Base-by-base conservation (phyloP, 257 asterid species). In the Ilex aquifolium region DNA sequence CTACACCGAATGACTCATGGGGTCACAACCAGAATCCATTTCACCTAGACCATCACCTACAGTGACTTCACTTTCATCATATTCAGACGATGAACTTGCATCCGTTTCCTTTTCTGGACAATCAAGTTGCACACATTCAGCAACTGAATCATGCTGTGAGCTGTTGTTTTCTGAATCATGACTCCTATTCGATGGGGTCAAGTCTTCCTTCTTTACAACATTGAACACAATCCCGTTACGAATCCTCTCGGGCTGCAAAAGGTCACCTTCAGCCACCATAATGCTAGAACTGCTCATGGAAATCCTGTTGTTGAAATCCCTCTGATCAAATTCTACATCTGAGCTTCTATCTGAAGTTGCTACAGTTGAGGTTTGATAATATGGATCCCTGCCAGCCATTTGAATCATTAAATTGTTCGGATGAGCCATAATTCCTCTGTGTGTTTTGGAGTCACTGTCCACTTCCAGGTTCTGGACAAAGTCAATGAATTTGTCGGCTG, bases 191-290 rank as follows among this genome's bases (percentile, higher is more conserved):
- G 95, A 74, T 0, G 98, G 88, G 5, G 96, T 78, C 76, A 91
- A 30, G 39, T 46, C 85, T 17, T 83, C 97, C 67, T 77, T 89
- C 77, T 80, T 87, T 59, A 92, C 97, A 31, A 92, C 86, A 17
- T 85, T 92, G 63, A 92, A 85, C 53, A 89, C 85, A 70, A 92
- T 92, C 14, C 99, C 97, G 13, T 87, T 83, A 40, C 69, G 80
- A n/a, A 80, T 73, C 62, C 91, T 75, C n/a, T 85, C 97, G 0
- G 96, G 82, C 78, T 89, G 99, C 69, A 92, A 65, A 2, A 89
- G 76, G 51, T 89, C 97, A 13, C 99, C 99, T 72, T 92, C 97
- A 0, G 77, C 65, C 31, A 92, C 83, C 76, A 70, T 69, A 46
- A 89, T 85, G 76, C 95, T 85, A 0, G 88, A 72, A 61, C 64